Percentiles rank a stretch among this genome's conserved stretches.
phyloP scores from a whole-genome alignment of 2,329 filamentous ascomycete genomes.

The Diaporthe humulicola region DNA sequence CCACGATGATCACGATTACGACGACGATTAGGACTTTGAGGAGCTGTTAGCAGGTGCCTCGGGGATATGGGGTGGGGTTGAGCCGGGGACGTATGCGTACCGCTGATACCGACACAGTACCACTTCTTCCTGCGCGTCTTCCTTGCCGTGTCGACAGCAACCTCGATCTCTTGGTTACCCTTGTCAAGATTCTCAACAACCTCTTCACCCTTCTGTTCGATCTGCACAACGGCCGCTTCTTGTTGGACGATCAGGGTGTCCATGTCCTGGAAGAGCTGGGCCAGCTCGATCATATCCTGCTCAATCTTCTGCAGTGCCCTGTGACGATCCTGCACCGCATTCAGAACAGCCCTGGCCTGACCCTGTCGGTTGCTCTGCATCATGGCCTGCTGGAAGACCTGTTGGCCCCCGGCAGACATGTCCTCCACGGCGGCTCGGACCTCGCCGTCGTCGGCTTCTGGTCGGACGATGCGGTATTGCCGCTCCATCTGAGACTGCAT shows the following conservation, averaged over 20 bases:
- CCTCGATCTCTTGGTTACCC: constrained; percentile 85
- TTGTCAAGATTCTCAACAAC: constrained; percentile 87
- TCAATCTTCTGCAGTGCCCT: constrained; percentile 93
- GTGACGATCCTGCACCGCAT: constrained; percentile 86
- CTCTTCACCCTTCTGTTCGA: constrained; percentile 89
- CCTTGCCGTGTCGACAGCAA: constrained; percentile 85
- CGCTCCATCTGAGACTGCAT: constrained; percentile 87
- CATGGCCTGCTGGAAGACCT: constrained; percentile 90
- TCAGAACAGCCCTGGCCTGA: constrained; percentile 83
- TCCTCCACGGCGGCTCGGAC: constrained; percentile 83
- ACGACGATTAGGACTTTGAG: constrained; percentile 58
- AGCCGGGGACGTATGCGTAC: constrained; percentile 54
- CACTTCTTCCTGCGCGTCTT: constrained; percentile 94
- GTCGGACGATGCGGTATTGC: constrained; percentile 90
- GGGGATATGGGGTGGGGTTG: no score
- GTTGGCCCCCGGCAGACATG: constrained; percentile 75
- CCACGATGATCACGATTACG: constrained; percentile 65
- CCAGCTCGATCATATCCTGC: constrained; percentile 87
- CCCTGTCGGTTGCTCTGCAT: constrained; percentile 85
- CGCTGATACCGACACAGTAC: constrained; percentile 86
- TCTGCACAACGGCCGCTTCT: constrained; percentile 82
- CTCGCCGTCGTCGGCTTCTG: constrained; percentile 83
- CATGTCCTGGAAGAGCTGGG: constrained; percentile 90
- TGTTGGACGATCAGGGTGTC: constrained; percentile 89
- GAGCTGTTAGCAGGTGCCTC: constrained; percentile 45